Percentiles rank a stretch among this genome's conserved stretches.
Evolutionary conservation across 257 asterid genomes (phyloP).

Genomic region (Solanum pimpinellifolium): DNA sequence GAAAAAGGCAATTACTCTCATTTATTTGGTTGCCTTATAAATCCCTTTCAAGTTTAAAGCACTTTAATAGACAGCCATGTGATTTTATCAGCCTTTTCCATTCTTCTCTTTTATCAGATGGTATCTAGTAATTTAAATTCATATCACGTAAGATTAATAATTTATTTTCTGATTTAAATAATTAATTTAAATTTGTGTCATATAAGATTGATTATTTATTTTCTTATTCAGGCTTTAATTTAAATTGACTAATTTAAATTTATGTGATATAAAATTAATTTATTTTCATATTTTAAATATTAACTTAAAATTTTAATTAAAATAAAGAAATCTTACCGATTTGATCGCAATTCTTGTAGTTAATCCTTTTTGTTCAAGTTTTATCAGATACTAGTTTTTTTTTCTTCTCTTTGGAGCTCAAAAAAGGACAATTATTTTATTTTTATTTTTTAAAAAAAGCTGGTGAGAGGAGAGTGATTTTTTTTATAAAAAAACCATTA

Average conservation of each 20-base stretch:
- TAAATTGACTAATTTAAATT: no score
- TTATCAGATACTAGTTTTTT: not conserved
- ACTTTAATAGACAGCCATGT: conserved; percentile 34
- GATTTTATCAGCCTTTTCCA: conserved; percentile 33
- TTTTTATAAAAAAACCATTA: no score
- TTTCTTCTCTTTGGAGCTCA: not conserved
- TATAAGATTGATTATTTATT: not conserved
- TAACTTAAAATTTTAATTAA: not conserved
- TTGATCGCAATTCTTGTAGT: not conserved
- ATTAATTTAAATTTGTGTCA: not conserved
- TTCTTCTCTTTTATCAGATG: not conserved
- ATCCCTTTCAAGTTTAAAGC: conserved; percentile 13
- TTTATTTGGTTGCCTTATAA: conserved; percentile 1
- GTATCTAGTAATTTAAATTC: no score
- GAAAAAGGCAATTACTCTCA: not conserved
- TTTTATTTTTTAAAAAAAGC: no score
- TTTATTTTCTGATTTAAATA: no score
- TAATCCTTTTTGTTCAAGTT: conserved; percentile 12
- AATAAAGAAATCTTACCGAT: not conserved
- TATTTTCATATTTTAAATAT: not conserved
- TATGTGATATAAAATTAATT: no score
- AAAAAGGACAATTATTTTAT: not conserved
- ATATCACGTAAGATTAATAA: no score
- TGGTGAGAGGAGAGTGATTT: no score
- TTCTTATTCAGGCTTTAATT: not conserved